Evolutionary conservation across 2,329 filamentous ascomycete species (phyloP).

Genomic region (Eutypella sp.): DNA sequence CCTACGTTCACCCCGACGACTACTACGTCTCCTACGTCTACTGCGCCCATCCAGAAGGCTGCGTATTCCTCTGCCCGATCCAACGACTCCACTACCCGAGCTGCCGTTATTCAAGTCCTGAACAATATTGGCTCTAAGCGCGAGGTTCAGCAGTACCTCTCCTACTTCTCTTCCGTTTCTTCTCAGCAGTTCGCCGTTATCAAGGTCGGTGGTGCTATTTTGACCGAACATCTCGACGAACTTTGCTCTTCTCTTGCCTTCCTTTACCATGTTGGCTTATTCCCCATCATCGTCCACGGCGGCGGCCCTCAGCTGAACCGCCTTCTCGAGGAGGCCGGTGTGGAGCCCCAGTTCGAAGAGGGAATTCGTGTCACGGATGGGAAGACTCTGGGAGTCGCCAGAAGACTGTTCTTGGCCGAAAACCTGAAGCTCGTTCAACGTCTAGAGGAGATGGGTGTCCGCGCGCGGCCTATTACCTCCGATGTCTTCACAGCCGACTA

Average conservation of each 20-base stretch:
- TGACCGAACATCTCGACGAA: conserved; percentile 90
- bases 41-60: conserved; percentile 30
- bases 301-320: conserved; percentile 93
- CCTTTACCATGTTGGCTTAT: conserved; percentile 89
- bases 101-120: conserved; percentile 82
- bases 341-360: conserved; percentile 94
- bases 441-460: conserved; percentile 83
- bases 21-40: conserved; percentile 6
- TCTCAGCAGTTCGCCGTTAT: conserved; percentile 98
- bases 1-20: conserved; percentile 10
- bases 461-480: conserved; percentile 80
- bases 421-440: conserved; percentile 89
- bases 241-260: conserved; percentile 86
- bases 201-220: conserved; percentile 94
- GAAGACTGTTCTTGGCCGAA: conserved; percentile 91
- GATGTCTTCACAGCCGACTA: conserved; percentile 93
- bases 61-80: conserved; percentile 24
- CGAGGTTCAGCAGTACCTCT: conserved; percentile 95
- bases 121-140: conserved; percentile 95
- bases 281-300: conserved; percentile 92
- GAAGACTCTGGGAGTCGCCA: conserved; percentile 85
- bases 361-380: conserved; percentile 93
- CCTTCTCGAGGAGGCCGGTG: conserved; percentile 80
- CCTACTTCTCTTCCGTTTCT: conserved; percentile 93
- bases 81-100: conserved; percentile 59